These are phyloP conservation scores for Tephrocybe sp. DNA, from an alignment of 768 basidiomycete species.

Conservation along the genomic window DNA sequence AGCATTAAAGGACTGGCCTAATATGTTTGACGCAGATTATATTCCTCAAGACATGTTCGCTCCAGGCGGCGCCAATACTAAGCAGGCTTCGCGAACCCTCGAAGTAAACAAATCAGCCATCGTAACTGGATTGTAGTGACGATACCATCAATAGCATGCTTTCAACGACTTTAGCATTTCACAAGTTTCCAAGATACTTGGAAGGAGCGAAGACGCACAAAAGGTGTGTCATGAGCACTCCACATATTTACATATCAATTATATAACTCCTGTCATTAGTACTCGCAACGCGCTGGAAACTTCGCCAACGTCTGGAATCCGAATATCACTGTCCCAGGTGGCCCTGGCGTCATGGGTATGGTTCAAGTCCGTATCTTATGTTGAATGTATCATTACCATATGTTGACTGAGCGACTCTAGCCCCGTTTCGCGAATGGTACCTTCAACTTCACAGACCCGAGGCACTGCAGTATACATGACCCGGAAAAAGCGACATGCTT, in stretches of 20 bases:
- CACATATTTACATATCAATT: neutral
- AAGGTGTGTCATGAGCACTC: constrained; percentile 38
- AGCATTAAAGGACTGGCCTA: neutral
- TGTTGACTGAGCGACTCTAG: constrained; percentile 25
- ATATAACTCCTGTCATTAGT: constrained; percentile 31
- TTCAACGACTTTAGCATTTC: constrained; percentile 67
- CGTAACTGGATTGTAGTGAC: neutral
- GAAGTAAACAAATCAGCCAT: constrained; percentile 38
- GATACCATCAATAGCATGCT: constrained; percentile 41
- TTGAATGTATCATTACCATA: neutral
- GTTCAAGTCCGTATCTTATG: constrained; percentile 46
- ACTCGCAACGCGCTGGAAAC: constrained; percentile 52
- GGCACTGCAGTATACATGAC: constrained; percentile 67
- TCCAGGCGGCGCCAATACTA: constrained; percentile 55
- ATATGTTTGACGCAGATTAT: constrained; percentile 28
- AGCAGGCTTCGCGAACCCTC: constrained; percentile 61
- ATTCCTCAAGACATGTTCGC: constrained; percentile 40
- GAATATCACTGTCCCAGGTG: constrained; percentile 50
- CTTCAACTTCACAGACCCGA: constrained; percentile 64
- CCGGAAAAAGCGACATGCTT: constrained; percentile 59
- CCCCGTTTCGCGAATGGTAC: constrained; percentile 55
- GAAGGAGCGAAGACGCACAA: constrained; percentile 44
- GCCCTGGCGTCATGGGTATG: constrained; percentile 51
- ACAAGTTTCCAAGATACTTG: constrained; percentile 58
- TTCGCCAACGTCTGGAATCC: constrained; percentile 63